Evolutionary conservation across 2,329 filamentous ascomycete genomes (phyloP), one percentile per base, ranked within the genome.

Genomic region (Juglanconis sp.): DNA sequence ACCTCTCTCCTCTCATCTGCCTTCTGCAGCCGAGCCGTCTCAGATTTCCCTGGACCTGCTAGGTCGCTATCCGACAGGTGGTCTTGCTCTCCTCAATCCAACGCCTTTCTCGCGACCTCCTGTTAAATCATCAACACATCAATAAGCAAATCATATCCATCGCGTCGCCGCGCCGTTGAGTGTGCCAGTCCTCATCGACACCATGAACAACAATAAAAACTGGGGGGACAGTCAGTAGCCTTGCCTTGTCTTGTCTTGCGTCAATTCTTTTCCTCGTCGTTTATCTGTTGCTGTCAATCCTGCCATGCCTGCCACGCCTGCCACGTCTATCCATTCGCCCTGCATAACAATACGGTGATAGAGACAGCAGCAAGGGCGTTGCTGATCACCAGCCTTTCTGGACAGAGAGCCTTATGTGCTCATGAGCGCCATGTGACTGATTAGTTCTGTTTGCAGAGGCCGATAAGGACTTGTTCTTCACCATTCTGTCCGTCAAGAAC

Each of bases 391-490:
- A 24, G 24, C 24, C 24, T 24, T 24, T 24, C 24, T 24, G 24
- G 24, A 24, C 1, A 24, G 24, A 24, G 24, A 2, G 24, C 24
- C 24, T 24, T 24, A 83, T 83, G 80, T 67, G 83, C 86, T 66
- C 77, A n/a, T 8, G 31, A 52, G 3, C 10, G 46, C 31, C 31
- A 35, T 53, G 3, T 53, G 44, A 53, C 61, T 63, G 51, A 61
- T 46, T 40, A 42, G 10, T 5, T 17, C 40, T 30, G 5, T 46
- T 50, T 57, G 34, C 54, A 63, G 61, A 82, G 61, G 84, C 84
- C 63, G 83, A 87, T 67, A 85, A 84, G 69, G 84, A 87, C 69
- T 75, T 87, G 51, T 86, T 86, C 75, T 86, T 86, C 68, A 85
- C 83, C 56, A 86, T 87, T 61, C 72, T 86, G 44, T 83, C 80